Evolutionary conservation across 441 rosid genomes (phyloP), one percentile per base, ranked within the genome.

Genomic region (Populus trichocarpa): DNA sequence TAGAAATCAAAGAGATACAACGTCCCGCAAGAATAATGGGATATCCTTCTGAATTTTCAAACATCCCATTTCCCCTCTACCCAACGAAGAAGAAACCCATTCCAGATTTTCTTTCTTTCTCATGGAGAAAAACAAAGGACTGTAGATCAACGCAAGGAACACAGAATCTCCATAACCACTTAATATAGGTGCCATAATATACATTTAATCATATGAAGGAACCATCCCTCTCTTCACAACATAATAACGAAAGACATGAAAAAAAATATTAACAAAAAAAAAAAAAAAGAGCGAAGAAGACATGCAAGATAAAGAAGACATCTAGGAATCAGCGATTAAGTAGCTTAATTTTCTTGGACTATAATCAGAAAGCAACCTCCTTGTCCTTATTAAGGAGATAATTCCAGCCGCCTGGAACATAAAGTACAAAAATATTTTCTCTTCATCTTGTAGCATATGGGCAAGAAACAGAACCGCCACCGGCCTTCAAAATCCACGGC

Each of bases 401-500:
- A 33, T 38, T 79, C 95, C 67, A 93, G 80, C 65, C 91, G 91
- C 67, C 86, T 84, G 36, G 85, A 67, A 26, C 98, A 93, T 0
- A 85, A 80, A 64, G 88, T 78, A 72, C 98, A 93, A 2, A 74
- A 69, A 46, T 82, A 90, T 72, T 87, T 90, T 65, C 93, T 84
- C 80, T 89, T 92, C 79, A 89, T 79, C 3, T 82, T 88, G 82
- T 87, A 85, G 77, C 90, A 89, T 57, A 93, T 71, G 67, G 93
- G 88, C 64, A 93, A 78, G 87, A 89, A 92, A 78, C 92, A 93
- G 83, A 90, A 81, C 63, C 88, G 85, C 94, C 94, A 83, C 68
- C 85, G 84, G 1, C 82, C 86, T 82, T 93, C 94, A 2, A 90
- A 85, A 38, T 89, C 97, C 25, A 89, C 70, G 70, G 93, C 92